phyloP scores from a whole-genome alignment of 2,329 filamentous ascomycete species.

The Ophiocordyceps camponoti-rufipedis region DNA sequence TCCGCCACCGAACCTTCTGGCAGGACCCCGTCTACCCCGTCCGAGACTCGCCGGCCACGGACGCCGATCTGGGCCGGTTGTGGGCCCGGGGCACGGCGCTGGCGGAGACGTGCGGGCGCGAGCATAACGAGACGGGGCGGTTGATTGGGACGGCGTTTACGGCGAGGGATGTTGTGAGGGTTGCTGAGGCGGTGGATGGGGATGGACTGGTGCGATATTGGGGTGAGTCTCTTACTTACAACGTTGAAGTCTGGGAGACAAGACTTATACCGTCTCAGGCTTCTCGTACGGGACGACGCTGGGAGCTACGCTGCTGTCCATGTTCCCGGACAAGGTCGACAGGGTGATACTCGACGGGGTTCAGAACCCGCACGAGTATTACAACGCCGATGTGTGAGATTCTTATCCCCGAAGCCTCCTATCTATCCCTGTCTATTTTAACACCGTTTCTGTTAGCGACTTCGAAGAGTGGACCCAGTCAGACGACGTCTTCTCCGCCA shows the following conservation, averaged over 20 bases:
- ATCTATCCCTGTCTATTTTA: not conserved
- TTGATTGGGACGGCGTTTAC: constrained; percentile 24
- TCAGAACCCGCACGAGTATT: constrained; percentile 13
- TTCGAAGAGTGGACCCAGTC: constrained; percentile 8
- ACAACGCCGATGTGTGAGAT: constrained; percentile 7
- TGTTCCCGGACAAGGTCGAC: constrained; percentile 19
- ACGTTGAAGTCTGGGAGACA: not conserved
- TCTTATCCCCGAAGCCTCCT: too few relatives aligned
- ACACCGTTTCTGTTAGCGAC: constrained; percentile 5
- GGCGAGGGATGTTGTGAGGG: constrained; percentile 23
- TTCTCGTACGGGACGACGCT: constrained; percentile 20
- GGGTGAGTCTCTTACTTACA: constrained; percentile 9
- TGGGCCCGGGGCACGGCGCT: constrained; percentile 8
- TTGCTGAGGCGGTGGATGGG: constrained; percentile 22
- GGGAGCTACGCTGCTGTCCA: constrained; percentile 18
- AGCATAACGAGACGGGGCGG: constrained; percentile 11
- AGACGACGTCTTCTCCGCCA: constrained; percentile 9
- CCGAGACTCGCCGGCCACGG: not conserved
- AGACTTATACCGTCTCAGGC: constrained; percentile 4
- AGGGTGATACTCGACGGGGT: constrained; percentile 15
- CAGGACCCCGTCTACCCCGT: constrained; percentile 1
- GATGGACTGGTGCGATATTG: constrained; percentile 20
- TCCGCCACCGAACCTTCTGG: not conserved
- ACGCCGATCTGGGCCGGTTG: constrained; percentile 5
- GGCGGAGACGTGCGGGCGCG: constrained; percentile 6